Evolutionary conservation across 306 rosid species (phyloP), one percentile per base, ranked within the genome.

Genomic region (Quercus cerris): DNA sequence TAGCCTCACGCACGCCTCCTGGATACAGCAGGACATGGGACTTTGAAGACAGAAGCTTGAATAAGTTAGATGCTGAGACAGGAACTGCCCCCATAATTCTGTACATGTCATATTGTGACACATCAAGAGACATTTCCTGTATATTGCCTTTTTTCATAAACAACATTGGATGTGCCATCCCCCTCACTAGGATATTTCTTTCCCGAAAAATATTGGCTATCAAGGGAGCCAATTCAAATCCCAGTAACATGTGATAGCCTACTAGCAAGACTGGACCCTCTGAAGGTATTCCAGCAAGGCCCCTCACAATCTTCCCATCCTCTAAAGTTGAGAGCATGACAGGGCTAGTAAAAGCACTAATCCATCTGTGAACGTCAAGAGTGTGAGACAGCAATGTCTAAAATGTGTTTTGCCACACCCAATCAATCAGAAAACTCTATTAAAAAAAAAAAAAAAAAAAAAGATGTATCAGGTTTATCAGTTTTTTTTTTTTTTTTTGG

Each of bases 1-100:
- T 87, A 85, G 96, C 99, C 90, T 95, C 99, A 12, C 99, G 91
- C 91, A 93, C 64, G 76, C 99, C 99, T 74, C 97, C 97, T 2
- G 97, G 97, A 85, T 83, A 95, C 67, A 95, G 89, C 44, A 95
- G 74, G 76, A 89, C 85, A 80, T 93, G 97, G 74, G 96, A 87
- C 79, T 93, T 91, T 3, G 97, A 89, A 80, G 94, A 89, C 46
- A 93, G 84, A 72, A 95, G 97, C 85, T 91, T 90, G 84, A 77
- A 91, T 68, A 94, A 81, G 89, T 90, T 90, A 64, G 77, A 75
- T 55, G 83, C 85, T 35, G 87, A 82, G 52, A 90, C 99, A 51
- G 97, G 99, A 82, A 88, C 97, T 19, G 91, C 95, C 11, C 97
- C 99, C 97, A 95, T 84, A 64, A 93, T 20, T 85, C 95, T 88